phyloP scores from a whole-genome alignment of 768 basidiomycete species.

The Podaxis carcinomalis region DNA sequence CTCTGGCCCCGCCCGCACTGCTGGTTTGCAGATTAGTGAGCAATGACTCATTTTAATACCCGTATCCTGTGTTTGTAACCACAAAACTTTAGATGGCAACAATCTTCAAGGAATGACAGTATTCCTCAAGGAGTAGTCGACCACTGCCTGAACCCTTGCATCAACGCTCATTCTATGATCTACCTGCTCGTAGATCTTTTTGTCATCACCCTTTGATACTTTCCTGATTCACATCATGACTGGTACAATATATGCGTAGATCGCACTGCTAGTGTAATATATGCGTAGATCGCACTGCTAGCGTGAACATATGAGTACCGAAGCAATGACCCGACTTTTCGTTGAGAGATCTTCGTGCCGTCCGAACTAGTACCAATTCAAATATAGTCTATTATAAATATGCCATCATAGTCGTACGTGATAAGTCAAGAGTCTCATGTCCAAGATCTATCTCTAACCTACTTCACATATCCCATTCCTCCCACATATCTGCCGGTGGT shows the following conservation, averaged over 20 bases:
- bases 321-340: background rate
- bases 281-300: background rate
- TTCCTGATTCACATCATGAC: no score
- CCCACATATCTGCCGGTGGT: conserved; percentile 45
- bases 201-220: background rate
- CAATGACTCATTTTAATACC: background rate
- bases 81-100: conserved; percentile 19
- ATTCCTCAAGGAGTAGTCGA: conserved; percentile 20
- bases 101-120: conserved; percentile 35
- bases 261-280: background rate
- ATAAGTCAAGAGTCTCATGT: background rate
- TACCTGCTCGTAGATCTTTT: background rate
- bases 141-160: background rate
- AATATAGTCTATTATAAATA: background rate
- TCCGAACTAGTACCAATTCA: background rate
- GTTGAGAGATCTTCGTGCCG: no score
- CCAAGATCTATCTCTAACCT: background rate
- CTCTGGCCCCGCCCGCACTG: conserved; percentile 4
- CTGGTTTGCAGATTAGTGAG: conserved; percentile 32
- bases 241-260: no score
- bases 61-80: background rate
- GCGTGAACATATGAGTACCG: background rate
- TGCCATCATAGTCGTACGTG: background rate
- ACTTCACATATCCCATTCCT: conserved; percentile 67
- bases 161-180: background rate